A percentile compares a stretch with the other conserved stretches of the same genome.
Conservation (phyloP, 306 rosid species). For the Trichosanthes cucumerina region DNA sequence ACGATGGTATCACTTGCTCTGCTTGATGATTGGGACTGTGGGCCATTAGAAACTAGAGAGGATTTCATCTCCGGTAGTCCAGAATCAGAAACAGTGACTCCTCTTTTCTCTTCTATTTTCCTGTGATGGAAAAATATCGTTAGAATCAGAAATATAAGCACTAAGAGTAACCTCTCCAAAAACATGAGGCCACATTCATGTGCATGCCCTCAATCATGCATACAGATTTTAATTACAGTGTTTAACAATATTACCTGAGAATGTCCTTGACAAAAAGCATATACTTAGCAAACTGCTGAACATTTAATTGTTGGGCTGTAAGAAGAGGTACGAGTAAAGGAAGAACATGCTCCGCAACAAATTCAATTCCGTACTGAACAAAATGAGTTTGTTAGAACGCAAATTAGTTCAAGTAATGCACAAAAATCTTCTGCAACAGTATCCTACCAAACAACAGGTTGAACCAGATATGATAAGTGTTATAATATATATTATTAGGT, state of each 20-base stretch:
- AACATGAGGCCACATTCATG: neutral
- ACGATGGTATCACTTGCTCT: conserved; percentile 27
- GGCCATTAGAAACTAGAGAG: conserved; percentile 41
- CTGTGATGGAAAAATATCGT: conserved; percentile 28
- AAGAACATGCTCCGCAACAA: conserved; percentile 93
- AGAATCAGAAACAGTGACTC: conserved; percentile 70
- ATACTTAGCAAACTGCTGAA: conserved; percentile 97
- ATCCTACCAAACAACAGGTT: neutral
- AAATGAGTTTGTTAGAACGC: conserved; percentile 19
- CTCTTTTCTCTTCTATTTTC: conserved; percentile 91
- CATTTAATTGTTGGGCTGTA: conserved; percentile 81
- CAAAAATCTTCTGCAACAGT: neutral
- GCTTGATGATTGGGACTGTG: conserved; percentile 32
- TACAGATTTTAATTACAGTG: neutral
- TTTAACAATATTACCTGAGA: conserved; percentile 44
- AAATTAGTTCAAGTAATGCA: conserved; percentile 9
- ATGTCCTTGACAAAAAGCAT: conserved; percentile 97
- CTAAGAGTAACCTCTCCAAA: neutral
- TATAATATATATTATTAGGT: no score
- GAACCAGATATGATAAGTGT: neutral
- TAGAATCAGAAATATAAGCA: neutral
- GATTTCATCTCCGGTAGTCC: conserved; percentile 58
- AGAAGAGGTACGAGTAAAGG: conserved; percentile 75
- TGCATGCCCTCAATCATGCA: neutral
- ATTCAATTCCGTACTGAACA: conserved; percentile 81